Percentiles rank a stretch among this genome's conserved stretches.
Conservation (phyloP, 2,329 filamentous ascomycete genomes). For the Chalara sp. region DNA sequence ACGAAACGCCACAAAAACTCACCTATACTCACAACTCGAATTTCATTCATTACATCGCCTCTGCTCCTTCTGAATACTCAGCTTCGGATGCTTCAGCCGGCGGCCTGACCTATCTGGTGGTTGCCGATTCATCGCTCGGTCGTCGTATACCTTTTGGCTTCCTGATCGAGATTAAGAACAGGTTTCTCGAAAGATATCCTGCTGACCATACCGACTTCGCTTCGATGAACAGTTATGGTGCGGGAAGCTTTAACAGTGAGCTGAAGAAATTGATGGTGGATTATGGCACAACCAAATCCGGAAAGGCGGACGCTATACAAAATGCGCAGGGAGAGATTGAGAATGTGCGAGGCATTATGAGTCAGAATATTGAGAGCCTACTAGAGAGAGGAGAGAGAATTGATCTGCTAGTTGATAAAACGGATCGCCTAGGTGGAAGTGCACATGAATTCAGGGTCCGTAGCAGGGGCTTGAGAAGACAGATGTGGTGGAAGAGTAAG, state of each 20-base stretch:
- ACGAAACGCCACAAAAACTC: conserved; percentile 74
- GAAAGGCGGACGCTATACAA: conserved; percentile 72
- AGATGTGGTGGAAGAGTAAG: conserved; percentile 96
- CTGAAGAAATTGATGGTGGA: conserved; percentile 74
- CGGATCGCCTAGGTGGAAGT: conserved; percentile 80
- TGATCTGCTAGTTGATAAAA: conserved; percentile 93
- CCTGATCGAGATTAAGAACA: conserved; percentile 82
- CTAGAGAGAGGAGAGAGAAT: conserved; percentile 89
- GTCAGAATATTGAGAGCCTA: conserved; percentile 85
- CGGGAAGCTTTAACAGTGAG: conserved; percentile 76
- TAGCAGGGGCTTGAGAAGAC: conserved; percentile 76
- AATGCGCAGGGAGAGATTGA: conserved; percentile 88
- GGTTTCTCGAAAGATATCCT: conserved; percentile 69
- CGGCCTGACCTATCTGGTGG: conserved; percentile 85
- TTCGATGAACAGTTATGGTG: conserved; percentile 81
- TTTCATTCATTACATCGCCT: conserved; percentile 93
- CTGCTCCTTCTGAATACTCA: conserved; percentile 63
- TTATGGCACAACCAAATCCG: conserved; percentile 71
- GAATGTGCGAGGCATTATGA: conserved; percentile 89
- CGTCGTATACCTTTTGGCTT: conserved; percentile 90
- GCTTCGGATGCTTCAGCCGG: conserved; percentile 54
- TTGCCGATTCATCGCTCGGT: conserved; percentile 74
- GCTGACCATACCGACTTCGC: conserved; percentile 63
- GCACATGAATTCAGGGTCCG: conserved; percentile 86
- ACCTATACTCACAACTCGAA: conserved; percentile 89